These are phyloP conservation scores for Agrocybe praecox DNA, from an alignment of 768 basidiomycete species.

Conservation along the genomic window DNA sequence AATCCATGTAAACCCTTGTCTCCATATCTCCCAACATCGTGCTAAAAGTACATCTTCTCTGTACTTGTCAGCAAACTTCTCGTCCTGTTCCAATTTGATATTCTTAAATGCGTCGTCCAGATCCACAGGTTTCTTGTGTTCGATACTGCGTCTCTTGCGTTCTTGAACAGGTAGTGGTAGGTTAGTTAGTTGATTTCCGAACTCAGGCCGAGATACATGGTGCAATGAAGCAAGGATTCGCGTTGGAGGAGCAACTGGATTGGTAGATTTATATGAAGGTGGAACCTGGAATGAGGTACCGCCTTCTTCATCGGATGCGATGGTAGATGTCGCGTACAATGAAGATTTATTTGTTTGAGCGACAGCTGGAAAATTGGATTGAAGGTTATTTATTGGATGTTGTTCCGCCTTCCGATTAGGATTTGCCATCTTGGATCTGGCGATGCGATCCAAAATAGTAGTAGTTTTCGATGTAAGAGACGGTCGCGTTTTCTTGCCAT, in stretches of 20 bases:
- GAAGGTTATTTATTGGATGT: neutral
- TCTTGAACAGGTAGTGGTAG: neutral
- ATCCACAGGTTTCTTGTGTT: slow-evolving; percentile 55
- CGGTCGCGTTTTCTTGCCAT: neutral
- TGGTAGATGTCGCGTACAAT: neutral
- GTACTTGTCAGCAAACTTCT: slow-evolving; percentile 72
- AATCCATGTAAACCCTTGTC: slow-evolving; percentile 71
- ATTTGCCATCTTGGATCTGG: neutral
- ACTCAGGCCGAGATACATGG: neutral
- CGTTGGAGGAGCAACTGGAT: slow-evolving; percentile 6
- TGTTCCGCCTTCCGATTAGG: neutral
- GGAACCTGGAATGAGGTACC: slow-evolving; percentile 19
- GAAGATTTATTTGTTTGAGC: neutral
- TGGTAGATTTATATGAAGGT: slow-evolving; percentile 24
- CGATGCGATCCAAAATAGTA: neutral
- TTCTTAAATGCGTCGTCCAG: slow-evolving; percentile 82
- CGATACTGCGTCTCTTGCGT: slow-evolving; percentile 26
- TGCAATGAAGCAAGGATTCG: neutral
- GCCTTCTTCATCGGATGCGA: slow-evolving; percentile 18
- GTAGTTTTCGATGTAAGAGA: neutral
- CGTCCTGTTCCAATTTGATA: slow-evolving; percentile 69
- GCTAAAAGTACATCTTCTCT: slow-evolving; percentile 63
- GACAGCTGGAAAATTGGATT: neutral
- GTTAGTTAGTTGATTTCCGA: neutral
- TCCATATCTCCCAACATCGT: slow-evolving; percentile 79